phyloP scores from a whole-genome alignment of 2,329 filamentous ascomycete genomes.

The Xylaria sp. region DNA sequence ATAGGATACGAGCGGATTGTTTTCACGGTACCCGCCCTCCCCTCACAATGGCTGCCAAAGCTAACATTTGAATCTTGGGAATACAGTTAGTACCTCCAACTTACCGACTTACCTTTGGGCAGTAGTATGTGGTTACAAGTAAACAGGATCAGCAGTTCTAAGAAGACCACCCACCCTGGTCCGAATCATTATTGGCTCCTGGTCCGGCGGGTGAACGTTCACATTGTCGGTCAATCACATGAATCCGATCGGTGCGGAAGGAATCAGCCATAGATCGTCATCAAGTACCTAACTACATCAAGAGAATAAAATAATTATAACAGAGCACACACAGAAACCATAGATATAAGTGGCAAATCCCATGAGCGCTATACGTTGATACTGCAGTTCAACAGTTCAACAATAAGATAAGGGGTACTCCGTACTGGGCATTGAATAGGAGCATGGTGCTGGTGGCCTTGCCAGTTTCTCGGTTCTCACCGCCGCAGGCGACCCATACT shows the following conservation, averaged over 20 bases:
- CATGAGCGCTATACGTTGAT: background rate
- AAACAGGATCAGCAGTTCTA: conserved; percentile 14
- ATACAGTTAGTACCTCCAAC: background rate
- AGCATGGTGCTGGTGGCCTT: background rate
- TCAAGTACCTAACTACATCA: background rate
- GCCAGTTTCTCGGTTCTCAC: background rate
- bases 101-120: background rate
- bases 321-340: background rate
- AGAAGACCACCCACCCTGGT: conserved; percentile 1
- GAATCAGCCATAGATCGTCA: conserved; percentile 16
- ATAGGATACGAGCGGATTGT: background rate
- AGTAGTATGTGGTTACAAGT: background rate
- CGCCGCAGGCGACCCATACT: background rate
- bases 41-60: background rate
- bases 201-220: background rate
- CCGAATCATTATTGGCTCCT: background rate
- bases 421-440: background rate
- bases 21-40: background rate
- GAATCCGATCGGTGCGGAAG: background rate
- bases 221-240: conserved; percentile 17
- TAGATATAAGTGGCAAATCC: background rate
- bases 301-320: conserved; percentile 4
- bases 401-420: background rate
- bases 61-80: background rate
- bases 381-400: too few relatives aligned